These are phyloP conservation scores for Barnettozyma pratensis DNA, from an alignment of 805 yeast genomes.

Conservation along the genomic window DNA sequence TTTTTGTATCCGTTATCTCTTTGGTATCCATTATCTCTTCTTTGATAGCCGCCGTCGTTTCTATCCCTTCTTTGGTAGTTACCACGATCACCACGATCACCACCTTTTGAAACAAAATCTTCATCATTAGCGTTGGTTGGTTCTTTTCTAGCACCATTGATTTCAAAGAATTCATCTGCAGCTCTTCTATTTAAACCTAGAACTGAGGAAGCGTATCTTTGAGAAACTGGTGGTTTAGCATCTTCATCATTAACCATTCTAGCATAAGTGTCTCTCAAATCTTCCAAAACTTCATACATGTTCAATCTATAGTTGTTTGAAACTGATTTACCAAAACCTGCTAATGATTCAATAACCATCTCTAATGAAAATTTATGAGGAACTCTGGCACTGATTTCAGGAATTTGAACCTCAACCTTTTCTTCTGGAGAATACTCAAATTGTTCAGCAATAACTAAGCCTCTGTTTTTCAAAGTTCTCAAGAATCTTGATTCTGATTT, in stretches of 20 bases:
- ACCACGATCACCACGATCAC: background rate
- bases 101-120: background rate
- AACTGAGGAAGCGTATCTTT: constrained; percentile 18
- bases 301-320: constrained; percentile 29
- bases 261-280: constrained; percentile 26
- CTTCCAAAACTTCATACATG: constrained; percentile 28
- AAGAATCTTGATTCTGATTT: constrained; percentile 54
- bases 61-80: background rate
- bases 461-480: constrained; percentile 43
- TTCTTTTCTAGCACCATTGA: background rate
- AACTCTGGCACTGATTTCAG: constrained; percentile 23
- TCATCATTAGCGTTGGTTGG: background rate
- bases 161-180: constrained; percentile 18
- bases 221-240: constrained; percentile 18
- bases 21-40: background rate
- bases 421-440: constrained; percentile 33
- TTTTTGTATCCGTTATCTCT: constrained; percentile 1
- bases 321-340: constrained; percentile 33
- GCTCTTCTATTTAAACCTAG: constrained; percentile 19
- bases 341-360: constrained; percentile 28
- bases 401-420: constrained; percentile 29
- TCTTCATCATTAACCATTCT: constrained; percentile 19
- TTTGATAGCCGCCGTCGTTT: too few relatives aligned
- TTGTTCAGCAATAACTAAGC: constrained; percentile 47
- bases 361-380: constrained; percentile 27